Percentiles rank a stretch among this genome's conserved stretches.
Conservation (phyloP, 2,329 filamentous ascomycete genomes). For the Colletotrichum paranaense region DNA sequence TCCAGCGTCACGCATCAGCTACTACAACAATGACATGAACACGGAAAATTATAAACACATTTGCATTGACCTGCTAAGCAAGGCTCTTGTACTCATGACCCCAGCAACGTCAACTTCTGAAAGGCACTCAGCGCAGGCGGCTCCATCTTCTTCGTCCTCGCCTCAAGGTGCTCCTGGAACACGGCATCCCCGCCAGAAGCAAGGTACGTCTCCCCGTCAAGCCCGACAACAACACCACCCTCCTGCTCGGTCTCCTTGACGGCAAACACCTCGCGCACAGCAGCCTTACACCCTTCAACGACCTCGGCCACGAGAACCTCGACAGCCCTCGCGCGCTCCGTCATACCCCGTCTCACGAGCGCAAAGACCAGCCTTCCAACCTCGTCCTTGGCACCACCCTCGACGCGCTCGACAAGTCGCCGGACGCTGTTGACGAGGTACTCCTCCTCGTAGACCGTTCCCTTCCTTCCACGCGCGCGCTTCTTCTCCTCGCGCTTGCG, state of each 20-base stretch:
- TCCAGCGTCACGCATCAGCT: too few relatives aligned
- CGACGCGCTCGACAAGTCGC: slow-evolving; percentile 84
- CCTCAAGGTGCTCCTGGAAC: slow-evolving; percentile 61
- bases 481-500: slow-evolving; percentile 93
- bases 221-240: slow-evolving; percentile 34
- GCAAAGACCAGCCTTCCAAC: slow-evolving; percentile 80
- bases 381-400: slow-evolving; percentile 76
- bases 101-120: slow-evolving; percentile 62
- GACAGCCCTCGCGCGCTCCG: slow-evolving; percentile 84
- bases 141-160: slow-evolving; percentile 56
- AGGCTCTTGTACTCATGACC: slow-evolving; percentile 44
- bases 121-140: slow-evolving; percentile 61
- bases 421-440: slow-evolving; percentile 92
- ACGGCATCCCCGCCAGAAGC: slow-evolving; percentile 64
- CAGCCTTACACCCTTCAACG: slow-evolving; percentile 73
- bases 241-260: slow-evolving; percentile 38
- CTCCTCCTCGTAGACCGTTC: slow-evolving; percentile 97
- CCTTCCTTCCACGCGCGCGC: slow-evolving; percentile 92
- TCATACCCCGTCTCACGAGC: slow-evolving; percentile 83
- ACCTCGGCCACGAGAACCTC: slow-evolving; percentile 81
- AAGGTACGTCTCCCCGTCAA: slow-evolving; percentile 42
- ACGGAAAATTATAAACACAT: too few relatives aligned
- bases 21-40: too few relatives aligned
- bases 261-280: slow-evolving; percentile 78
- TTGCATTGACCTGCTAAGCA: too few relatives aligned